Evolutionary conservation across 2,329 filamentous ascomycete genomes (phyloP), one percentile per base, ranked within the genome.

Genomic region (Teratosphaeria destructans): DNA sequence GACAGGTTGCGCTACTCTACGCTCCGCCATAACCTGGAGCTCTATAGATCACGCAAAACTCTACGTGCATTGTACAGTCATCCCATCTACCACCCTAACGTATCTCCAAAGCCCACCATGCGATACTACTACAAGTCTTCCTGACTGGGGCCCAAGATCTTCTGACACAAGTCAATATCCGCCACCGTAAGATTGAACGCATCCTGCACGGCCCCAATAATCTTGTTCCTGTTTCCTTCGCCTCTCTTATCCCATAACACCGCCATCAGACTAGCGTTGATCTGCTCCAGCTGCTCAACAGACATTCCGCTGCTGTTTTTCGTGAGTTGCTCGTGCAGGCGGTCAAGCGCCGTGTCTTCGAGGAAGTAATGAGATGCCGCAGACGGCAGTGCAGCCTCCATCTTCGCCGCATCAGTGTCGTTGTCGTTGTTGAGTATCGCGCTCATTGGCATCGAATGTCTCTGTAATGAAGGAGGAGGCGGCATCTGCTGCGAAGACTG

Each of bases 261-360:
- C 62, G 93, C 88, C 93, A 97, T 97, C 63, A 97, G 78, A 65
- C 87, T 85, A 7, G 91, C 87, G 72, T 92, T 92, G 71, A 96
- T 86, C 74, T 97, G 93, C 78, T 97, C 93, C 23, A 99, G 78
- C 73, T 99, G 93, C 75, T 99, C 94, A 57, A 99, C 89, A 0
- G 87, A 89, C 72, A 89, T 89, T 0, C 89, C 90, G 23, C 84
- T 86, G 1, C 89, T 93, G 53, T 81, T 79, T 32, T 82, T 75
- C 0, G 86, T 85, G 37, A 96, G 77, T 43, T 84, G 78, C 0
- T 79, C 72, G 59, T 90, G 79, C 59, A 95, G 81, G 6, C 77
- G 71, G 1, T 77, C 73, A 27, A 90, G 77, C 12, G 53, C 27
- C 11, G 53, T 32, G 16, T 56, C 39, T 56, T 56, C 55, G 14